Conservation (phyloP, 1,139 yeast species). For the Blastobotrys ciferrii region DNA sequence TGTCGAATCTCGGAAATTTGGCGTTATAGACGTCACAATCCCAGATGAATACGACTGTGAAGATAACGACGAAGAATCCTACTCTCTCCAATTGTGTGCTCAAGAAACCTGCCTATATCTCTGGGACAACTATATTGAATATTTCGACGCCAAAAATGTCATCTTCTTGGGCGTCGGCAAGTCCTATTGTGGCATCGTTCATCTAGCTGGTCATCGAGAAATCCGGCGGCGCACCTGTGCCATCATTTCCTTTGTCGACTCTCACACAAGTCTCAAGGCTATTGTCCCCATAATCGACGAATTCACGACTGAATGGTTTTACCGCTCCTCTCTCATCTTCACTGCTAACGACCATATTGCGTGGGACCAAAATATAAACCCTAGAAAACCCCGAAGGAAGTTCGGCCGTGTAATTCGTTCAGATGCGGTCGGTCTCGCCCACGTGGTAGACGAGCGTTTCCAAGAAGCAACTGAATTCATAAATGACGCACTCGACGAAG, state of each 20-base stretch:
- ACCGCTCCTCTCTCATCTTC: conserved; percentile 78
- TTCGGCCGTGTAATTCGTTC: conserved; percentile 85
- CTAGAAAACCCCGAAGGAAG: conserved; percentile 80
- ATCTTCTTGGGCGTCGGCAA: conserved; percentile 89
- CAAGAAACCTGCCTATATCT: conserved; percentile 66
- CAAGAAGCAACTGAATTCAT: conserved; percentile 84
- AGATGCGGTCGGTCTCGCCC: conserved; percentile 64
- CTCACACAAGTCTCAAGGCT: conserved; percentile 61
- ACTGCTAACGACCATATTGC: conserved; percentile 72
- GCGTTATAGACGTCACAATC: conserved; percentile 79
- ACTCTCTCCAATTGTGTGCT: conserved; percentile 17
- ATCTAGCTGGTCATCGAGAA: conserved; percentile 79
- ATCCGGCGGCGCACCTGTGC: conserved; percentile 67
- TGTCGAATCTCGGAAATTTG: conserved; percentile 58
- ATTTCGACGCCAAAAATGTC: conserved; percentile 66
- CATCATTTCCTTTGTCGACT: conserved; percentile 65
- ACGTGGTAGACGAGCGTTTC: conserved; percentile 74
- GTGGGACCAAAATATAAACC: conserved; percentile 59
- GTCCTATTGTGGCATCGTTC: conserved; percentile 82
- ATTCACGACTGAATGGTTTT: conserved; percentile 87
- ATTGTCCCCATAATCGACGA: conserved; percentile 87
- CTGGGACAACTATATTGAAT: conserved; percentile 89
- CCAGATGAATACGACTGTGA: conserved; percentile 42
- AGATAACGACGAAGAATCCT: conserved; percentile 14
- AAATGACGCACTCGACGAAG: conserved; percentile 62